phyloP scores from a whole-genome alignment of 306 rosid species.

The Rosa lucieae region DNA sequence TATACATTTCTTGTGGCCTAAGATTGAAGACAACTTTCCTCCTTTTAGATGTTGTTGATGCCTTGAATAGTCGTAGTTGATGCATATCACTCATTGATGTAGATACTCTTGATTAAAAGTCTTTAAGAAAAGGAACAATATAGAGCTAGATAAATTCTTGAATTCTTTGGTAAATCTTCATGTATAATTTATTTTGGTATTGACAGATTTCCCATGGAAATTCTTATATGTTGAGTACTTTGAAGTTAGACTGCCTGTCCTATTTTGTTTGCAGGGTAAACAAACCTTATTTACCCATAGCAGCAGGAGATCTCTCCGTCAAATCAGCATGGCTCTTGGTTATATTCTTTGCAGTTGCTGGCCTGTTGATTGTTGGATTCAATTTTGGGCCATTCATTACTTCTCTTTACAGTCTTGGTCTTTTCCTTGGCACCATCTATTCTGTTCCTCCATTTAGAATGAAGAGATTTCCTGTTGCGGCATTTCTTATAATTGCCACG shows the following conservation, averaged over 20 bases:
- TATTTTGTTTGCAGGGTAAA: constrained; percentile 73
- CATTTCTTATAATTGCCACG: constrained; percentile 94
- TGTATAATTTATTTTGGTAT: neutral
- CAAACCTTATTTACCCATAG: constrained; percentile 95
- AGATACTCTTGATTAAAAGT: neutral
- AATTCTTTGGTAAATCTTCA: neutral
- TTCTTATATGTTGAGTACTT: constrained; percentile 11
- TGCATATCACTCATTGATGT: neutral
- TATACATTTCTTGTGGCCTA: constrained; percentile 9
- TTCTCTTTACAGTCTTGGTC: constrained; percentile 80
- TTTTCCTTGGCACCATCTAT: constrained; percentile 89
- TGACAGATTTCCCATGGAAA: neutral
- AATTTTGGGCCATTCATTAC: constrained; percentile 87
- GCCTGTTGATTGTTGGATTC: constrained; percentile 68
- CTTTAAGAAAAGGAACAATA: neutral
- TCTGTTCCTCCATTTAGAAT: constrained; percentile 94
- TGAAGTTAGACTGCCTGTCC: constrained; percentile 13
- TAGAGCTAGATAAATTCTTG: constrained; percentile 6
- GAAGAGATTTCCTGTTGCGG: constrained; percentile 94
- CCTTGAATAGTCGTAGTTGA: neutral
- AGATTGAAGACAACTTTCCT: neutral
- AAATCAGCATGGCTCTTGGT: constrained; percentile 93
- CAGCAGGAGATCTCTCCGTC: constrained; percentile 97
- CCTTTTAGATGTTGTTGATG: neutral
- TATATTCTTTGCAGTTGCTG: constrained; percentile 76